Conservation (phyloP, 148 eudicot genomes). For the Persicaria tinctoria region DNA sequence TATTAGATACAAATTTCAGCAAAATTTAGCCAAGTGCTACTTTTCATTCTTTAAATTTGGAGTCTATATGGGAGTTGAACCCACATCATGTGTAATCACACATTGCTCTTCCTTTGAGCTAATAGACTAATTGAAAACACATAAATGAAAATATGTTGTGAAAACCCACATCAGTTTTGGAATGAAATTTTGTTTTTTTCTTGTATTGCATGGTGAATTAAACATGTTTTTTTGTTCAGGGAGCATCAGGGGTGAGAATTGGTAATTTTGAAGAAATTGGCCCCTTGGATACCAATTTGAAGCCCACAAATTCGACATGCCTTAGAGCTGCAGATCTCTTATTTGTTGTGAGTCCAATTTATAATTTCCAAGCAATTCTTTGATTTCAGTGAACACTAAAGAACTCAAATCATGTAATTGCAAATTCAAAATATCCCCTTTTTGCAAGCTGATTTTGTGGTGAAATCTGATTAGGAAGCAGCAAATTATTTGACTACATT, state of each 20-base stretch:
- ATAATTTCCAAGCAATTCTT: not conserved
- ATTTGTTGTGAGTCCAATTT: constrained; percentile 49
- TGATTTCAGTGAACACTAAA: not conserved
- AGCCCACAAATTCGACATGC: constrained; percentile 83
- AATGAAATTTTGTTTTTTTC: not conserved
- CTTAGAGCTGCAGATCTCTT: constrained; percentile 76
- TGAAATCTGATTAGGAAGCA: constrained; percentile 73
- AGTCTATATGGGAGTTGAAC: too few species aligned
- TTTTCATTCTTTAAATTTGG: too few species aligned
- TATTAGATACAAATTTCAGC: too few species aligned
- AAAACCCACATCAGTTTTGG: constrained; percentile 4
- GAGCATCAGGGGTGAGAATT: constrained; percentile 76
- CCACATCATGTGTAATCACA: too few species aligned
- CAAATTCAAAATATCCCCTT: not conserved
- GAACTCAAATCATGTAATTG: not conserved
- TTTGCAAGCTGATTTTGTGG: constrained; percentile 29
- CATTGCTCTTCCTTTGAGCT: too few species aligned
- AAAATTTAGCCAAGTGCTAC: too few species aligned
- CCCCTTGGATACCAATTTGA: constrained; percentile 57
- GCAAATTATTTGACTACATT: constrained; percentile 64
- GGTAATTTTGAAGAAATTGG: constrained; percentile 90
- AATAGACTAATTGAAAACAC: too few species aligned
- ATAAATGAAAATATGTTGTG: too few species aligned
- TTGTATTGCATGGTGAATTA: too few species aligned
- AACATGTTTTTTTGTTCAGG: constrained; percentile 27